These are phyloP conservation scores for Yamadazyma conglobata DNA, from an alignment of 1,139 yeast species.

Conservation along the genomic window DNA sequence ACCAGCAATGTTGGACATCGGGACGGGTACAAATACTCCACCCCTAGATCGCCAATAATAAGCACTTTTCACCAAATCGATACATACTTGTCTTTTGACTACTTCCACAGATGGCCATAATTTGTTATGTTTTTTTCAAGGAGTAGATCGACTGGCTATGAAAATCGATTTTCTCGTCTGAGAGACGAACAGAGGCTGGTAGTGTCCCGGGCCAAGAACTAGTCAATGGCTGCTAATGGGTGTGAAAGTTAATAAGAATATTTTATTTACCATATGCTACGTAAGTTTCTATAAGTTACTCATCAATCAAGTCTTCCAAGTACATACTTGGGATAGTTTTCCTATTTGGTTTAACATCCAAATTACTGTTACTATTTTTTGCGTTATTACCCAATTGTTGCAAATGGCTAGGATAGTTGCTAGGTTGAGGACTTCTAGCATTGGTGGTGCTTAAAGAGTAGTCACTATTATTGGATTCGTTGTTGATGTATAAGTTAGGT, in stretches of 20 bases:
- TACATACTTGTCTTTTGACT: slow-evolving; percentile 59
- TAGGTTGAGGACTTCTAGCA: slow-evolving; percentile 10
- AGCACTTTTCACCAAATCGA: too few relatives aligned
- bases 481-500: slow-evolving; percentile 36
- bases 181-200: slow-evolving; percentile 1
- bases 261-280: too few relatives aligned
- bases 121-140: slow-evolving; percentile 4
- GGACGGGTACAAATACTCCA: too few relatives aligned
- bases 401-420: slow-evolving; percentile 12
- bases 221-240: too few relatives aligned
- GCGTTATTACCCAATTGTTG: slow-evolving; percentile 13
- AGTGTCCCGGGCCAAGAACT: background rate
- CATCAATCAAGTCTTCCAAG: slow-evolving; percentile 53
- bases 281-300: too few relatives aligned
- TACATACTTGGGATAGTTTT: slow-evolving; percentile 54
- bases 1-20: too few relatives aligned
- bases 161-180: slow-evolving; percentile 2
- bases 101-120: slow-evolving; percentile 71
- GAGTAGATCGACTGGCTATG: too few relatives aligned
- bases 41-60: too few relatives aligned
- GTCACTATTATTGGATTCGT: slow-evolving; percentile 35
- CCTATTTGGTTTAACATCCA: slow-evolving; percentile 18
- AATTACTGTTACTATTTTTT: slow-evolving; percentile 4
- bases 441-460: slow-evolving; percentile 21
- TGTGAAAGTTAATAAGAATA: too few relatives aligned